Conservation (phyloP, 331 rosid species). For the Erythrophleum ivorense region DNA sequence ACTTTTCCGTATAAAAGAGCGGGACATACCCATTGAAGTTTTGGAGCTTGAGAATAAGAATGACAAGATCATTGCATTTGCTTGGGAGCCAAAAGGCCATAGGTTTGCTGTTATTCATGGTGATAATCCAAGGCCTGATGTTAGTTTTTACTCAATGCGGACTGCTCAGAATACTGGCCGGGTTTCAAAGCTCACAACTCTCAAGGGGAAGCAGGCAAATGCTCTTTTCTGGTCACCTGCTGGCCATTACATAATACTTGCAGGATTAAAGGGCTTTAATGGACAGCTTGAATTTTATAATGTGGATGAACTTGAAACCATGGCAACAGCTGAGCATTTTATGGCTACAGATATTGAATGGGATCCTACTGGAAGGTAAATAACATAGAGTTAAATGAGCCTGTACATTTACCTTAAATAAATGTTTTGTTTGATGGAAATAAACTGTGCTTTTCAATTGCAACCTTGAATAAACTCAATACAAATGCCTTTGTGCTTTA, state of each 20-base stretch:
- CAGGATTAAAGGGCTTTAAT: slow-evolving; percentile 71
- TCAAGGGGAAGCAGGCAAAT: slow-evolving; percentile 82
- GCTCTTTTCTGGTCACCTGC: slow-evolving; percentile 85
- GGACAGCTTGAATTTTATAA: slow-evolving; percentile 78
- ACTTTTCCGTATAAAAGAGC: slow-evolving; percentile 72
- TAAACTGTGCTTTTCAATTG: neutral
- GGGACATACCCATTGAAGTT: slow-evolving; percentile 79
- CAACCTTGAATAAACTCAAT: neutral
- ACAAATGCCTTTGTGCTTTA: neutral
- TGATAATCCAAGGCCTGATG: slow-evolving; percentile 75
- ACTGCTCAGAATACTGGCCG: slow-evolving; percentile 58
- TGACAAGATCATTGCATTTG: slow-evolving; percentile 74
- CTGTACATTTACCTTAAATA: neutral
- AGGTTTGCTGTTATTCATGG: slow-evolving; percentile 80
- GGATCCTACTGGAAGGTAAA: slow-evolving; percentile 88
- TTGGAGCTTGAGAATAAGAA: slow-evolving; percentile 80
- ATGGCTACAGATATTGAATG: slow-evolving; percentile 85
- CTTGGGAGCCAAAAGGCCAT: slow-evolving; percentile 90
- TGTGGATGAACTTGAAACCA: slow-evolving; percentile 80
- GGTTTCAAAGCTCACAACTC: slow-evolving; percentile 70
- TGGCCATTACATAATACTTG: slow-evolving; percentile 67
- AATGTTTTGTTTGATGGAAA: neutral
- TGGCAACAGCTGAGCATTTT: slow-evolving; percentile 80
- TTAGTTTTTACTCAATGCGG: slow-evolving; percentile 75
- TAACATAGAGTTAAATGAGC: neutral